Conservation (phyloP, 2,329 filamentous ascomycete genomes). For the Pseudocercospora crystallina region DNA sequence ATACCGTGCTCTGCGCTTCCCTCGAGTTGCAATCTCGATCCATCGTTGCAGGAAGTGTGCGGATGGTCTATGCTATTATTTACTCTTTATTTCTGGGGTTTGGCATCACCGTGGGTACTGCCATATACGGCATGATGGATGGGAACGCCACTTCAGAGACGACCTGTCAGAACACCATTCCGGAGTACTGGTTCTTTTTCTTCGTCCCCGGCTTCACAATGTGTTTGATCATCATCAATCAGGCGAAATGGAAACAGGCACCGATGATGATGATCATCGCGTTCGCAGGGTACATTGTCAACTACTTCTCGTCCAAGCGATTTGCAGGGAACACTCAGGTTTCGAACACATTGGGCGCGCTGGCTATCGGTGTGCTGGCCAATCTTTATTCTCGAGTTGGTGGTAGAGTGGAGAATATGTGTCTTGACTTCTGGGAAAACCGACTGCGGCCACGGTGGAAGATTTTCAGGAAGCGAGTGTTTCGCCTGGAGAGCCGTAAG, state of each 20-base stretch:
- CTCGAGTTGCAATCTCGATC: slow-evolving; percentile 50
- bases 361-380: slow-evolving; percentile 73
- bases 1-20: slow-evolving; percentile 51
- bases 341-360: slow-evolving; percentile 73
- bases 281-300: slow-evolving; percentile 71
- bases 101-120: slow-evolving; percentile 53
- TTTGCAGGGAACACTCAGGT: slow-evolving; percentile 72
- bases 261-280: slow-evolving; percentile 75
- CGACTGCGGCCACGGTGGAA: slow-evolving; percentile 44
- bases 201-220: slow-evolving; percentile 74
- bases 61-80: slow-evolving; percentile 55
- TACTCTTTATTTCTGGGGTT: slow-evolving; percentile 54
- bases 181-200: slow-evolving; percentile 60
- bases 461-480: slow-evolving; percentile 26
- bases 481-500: slow-evolving; percentile 27
- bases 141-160: slow-evolving; percentile 47
- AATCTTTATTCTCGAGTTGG: slow-evolving; percentile 76
- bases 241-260: slow-evolving; percentile 75
- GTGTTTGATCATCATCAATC: slow-evolving; percentile 75
- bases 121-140: slow-evolving; percentile 51
- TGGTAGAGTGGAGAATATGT: slow-evolving; percentile 56
- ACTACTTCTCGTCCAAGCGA: slow-evolving; percentile 67
- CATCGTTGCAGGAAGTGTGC: slow-evolving; percentile 52
- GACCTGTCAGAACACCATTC: slow-evolving; percentile 47
- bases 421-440: slow-evolving; percentile 56